Evolutionary conservation across 352 stramenopile genomes (phyloP).

Genomic region (Blastocystis sp.): DNA sequence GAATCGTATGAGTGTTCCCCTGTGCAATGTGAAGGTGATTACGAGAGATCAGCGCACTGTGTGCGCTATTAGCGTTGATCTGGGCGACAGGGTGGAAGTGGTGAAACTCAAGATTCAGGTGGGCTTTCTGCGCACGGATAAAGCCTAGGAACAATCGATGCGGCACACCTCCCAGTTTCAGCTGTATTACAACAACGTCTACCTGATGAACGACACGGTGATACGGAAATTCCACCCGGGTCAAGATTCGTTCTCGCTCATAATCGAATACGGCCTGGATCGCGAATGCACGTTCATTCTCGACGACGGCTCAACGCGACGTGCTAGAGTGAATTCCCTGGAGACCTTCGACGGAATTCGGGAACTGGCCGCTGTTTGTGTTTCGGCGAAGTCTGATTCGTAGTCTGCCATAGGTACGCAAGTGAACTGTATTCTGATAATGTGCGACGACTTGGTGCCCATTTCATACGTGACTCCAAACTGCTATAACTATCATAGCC

Average conservation of each 20-base stretch:
- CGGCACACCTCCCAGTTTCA: background rate
- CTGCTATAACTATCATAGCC: constrained; percentile 7
- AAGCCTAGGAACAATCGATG: constrained; percentile 51
- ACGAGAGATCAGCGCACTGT: background rate
- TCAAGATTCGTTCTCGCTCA: constrained; percentile 20
- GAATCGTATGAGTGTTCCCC: background rate
- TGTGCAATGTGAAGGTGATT: constrained; percentile 44
- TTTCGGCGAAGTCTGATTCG: background rate
- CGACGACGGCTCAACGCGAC: constrained; percentile 41
- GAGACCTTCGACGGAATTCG: constrained; percentile 33
- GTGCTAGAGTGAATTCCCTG: constrained; percentile 35
- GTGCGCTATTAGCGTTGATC: constrained; percentile 4
- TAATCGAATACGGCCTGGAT: constrained; percentile 48
- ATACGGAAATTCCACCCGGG: constrained; percentile 9
- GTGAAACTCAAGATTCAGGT: constrained; percentile 56
- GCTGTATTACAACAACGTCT: constrained; percentile 56
- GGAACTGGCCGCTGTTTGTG: constrained; percentile 15
- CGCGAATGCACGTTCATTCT: constrained; percentile 57
- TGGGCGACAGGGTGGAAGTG: background rate
- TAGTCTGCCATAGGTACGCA: constrained; percentile 15
- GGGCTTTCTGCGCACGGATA: too few species aligned
- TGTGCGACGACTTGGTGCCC: constrained; percentile 45
- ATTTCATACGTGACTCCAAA: constrained; percentile 14
- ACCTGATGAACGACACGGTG: constrained; percentile 51
- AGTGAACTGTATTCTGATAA: constrained; percentile 7